phyloP scores from a whole-genome alignment of 1,139 yeast genomes.

The Meyerozyma sp. region DNA sequence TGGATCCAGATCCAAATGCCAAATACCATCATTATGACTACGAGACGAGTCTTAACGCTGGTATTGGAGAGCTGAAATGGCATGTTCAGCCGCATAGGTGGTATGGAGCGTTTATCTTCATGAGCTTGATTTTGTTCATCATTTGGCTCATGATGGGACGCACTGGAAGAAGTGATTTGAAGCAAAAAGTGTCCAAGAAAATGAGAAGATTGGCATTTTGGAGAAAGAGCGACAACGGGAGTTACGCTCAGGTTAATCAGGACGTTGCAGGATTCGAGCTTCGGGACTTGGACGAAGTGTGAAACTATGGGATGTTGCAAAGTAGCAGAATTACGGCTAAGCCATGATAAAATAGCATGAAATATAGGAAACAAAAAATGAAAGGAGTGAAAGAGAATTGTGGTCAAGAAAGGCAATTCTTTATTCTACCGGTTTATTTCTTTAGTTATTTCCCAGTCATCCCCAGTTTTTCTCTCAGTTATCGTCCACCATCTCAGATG shows the following conservation, averaged over 20 bases:
- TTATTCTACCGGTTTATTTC: no score
- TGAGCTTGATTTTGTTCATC: slow-evolving; percentile 34
- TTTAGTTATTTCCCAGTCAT: no score
- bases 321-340: background rate
- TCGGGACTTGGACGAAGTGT: background rate
- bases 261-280: background rate
- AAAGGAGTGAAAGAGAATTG: no score
- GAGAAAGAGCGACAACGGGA: background rate
- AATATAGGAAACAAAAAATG: background rate
- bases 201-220: background rate
- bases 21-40: slow-evolving; percentile 23
- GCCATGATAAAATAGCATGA: background rate
- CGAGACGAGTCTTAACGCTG: slow-evolving; percentile 24
- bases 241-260: background rate
- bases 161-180: slow-evolving; percentile 11
- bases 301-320: background rate
- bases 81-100: slow-evolving; percentile 36
- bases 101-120: slow-evolving; percentile 50
- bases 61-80: slow-evolving; percentile 31
- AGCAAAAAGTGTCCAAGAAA: background rate
- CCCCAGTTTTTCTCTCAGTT: no score
- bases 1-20: slow-evolving; percentile 17
- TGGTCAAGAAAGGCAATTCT: no score
- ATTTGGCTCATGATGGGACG: slow-evolving; percentile 46
- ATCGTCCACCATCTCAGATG: background rate